Conservation (phyloP, 345 rosid genomes). For the Camelina laxa region DNA sequence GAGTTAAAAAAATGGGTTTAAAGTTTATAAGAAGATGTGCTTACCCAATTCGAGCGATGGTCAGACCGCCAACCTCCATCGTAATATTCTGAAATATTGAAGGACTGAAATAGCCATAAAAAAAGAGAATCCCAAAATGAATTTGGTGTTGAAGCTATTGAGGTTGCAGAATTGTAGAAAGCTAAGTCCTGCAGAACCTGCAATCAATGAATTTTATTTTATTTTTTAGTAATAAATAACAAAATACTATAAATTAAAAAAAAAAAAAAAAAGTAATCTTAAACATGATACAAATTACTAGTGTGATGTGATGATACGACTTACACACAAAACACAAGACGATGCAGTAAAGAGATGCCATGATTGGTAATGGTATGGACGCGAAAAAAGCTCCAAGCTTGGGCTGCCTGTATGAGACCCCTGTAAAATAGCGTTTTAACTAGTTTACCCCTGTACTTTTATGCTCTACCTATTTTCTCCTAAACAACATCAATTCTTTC, state of each 20-base stretch:
- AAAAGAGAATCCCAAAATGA: conserved; percentile 60
- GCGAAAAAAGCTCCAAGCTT: no score
- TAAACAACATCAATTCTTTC: no score
- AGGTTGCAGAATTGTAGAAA: conserved; percentile 69
- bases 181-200: conserved; percentile 61
- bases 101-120: conserved; percentile 63
- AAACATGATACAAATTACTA: not conserved
- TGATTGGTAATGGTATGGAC: conserved; percentile 66
- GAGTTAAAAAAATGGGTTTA: not conserved
- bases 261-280: not conserved
- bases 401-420: no score
- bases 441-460: no score
- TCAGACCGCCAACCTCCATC: conserved; percentile 47
- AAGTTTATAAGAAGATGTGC: conserved; percentile 16
- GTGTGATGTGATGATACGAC: conserved; percentile 30
- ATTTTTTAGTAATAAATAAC: not conserved
- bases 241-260: conserved; percentile 4
- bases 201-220: not conserved
- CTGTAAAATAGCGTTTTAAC: no score
- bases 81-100: conserved; percentile 60
- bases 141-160: conserved; percentile 60
- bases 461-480: no score
- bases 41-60: conserved; percentile 51
- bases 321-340: conserved; percentile 64
- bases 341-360: conserved; percentile 61